Conservation (phyloP, 495 filamentous ascomycete genomes). For the Monascus purpureus region DNA sequence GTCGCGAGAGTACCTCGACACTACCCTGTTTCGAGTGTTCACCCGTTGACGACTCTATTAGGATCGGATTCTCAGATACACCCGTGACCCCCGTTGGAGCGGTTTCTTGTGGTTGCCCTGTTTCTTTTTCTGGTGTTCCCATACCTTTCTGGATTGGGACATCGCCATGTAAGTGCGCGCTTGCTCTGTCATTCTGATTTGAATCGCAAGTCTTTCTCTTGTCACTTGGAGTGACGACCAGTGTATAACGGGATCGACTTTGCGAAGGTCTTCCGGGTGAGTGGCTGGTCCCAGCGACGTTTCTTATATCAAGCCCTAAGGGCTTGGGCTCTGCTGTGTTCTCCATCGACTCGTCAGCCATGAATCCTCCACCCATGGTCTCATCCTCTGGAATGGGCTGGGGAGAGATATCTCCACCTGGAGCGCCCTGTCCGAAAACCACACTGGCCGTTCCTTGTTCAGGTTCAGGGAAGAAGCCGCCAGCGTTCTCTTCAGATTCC, state of each 20-base stretch:
- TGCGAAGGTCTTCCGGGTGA: background rate
- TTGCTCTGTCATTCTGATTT: slow-evolving; percentile 2
- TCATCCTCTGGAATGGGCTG: background rate
- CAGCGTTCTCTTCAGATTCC: slow-evolving; percentile 14
- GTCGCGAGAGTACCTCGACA: slow-evolving; percentile 11
- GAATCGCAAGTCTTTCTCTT: background rate
- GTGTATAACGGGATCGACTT: slow-evolving; percentile 12
- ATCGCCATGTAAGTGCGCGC: background rate
- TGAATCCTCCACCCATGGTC: background rate
- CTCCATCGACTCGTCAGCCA: slow-evolving; percentile 4
- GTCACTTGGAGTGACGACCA: slow-evolving; percentile 19
- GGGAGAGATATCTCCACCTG: background rate
- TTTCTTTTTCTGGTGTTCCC: background rate
- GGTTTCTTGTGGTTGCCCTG: slow-evolving; percentile 2
- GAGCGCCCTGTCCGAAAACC: slow-evolving; percentile 2
- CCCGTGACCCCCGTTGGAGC: background rate
- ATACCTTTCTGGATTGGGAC: background rate
- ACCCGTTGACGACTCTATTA: slow-evolving; percentile 12
- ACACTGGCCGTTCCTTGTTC: slow-evolving; percentile 15
- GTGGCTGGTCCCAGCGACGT: background rate
- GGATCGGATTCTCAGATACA: slow-evolving; percentile 13
- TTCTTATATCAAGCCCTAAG: background rate
- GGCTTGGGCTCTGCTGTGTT: background rate
- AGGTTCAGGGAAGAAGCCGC: slow-evolving; percentile 36
- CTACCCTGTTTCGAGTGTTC: slow-evolving; percentile 14